A percentile compares a stretch with the other conserved stretches of the same genome.
Evolutionary conservation across 2,329 filamentous ascomycete genomes (phyloP).

Genomic region (Penicillium frequentans): DNA sequence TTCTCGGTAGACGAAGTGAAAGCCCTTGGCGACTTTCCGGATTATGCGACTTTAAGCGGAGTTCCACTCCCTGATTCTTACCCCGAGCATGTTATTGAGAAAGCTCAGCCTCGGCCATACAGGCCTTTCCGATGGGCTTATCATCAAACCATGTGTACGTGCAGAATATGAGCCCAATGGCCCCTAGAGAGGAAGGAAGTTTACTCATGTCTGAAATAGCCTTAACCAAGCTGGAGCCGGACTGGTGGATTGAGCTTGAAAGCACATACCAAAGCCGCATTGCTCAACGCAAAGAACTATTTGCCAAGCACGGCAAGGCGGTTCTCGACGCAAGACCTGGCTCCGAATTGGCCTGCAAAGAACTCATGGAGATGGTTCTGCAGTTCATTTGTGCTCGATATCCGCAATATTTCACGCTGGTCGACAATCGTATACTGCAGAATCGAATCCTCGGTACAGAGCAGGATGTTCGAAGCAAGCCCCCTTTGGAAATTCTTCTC

Average conservation of each 20-base stretch:
- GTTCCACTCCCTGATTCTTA: slow-evolving; percentile 69
- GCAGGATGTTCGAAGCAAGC: slow-evolving; percentile 60
- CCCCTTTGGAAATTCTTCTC: slow-evolving; percentile 69
- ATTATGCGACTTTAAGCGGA: slow-evolving; percentile 73
- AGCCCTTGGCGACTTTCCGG: slow-evolving; percentile 72
- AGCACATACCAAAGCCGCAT: slow-evolving; percentile 69
- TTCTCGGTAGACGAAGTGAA: slow-evolving; percentile 70
- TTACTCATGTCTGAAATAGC: slow-evolving; percentile 49
- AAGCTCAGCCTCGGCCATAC: slow-evolving; percentile 71
- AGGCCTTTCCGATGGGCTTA: slow-evolving; percentile 81
- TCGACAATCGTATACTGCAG: slow-evolving; percentile 58
- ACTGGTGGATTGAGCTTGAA: slow-evolving; percentile 91
- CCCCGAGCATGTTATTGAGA: slow-evolving; percentile 65
- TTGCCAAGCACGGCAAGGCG: slow-evolving; percentile 59
- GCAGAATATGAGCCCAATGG: background rate
- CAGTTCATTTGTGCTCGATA: slow-evolving; percentile 79
- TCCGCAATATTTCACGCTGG: slow-evolving; percentile 68
- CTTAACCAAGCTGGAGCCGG: slow-evolving; percentile 71
- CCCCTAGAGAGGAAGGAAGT: background rate
- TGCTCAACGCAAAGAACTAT: slow-evolving; percentile 66
- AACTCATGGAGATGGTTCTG: slow-evolving; percentile 82
- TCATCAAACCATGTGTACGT: slow-evolving; percentile 87
- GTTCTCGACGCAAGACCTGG: slow-evolving; percentile 71
- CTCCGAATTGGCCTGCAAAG: slow-evolving; percentile 76
- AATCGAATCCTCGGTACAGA: slow-evolving; percentile 68